A percentile compares a stretch with the other conserved stretches of the same genome.
Conservation (phyloP, 805 yeast genomes). For the Brettanomyces anomalus region DNA sequence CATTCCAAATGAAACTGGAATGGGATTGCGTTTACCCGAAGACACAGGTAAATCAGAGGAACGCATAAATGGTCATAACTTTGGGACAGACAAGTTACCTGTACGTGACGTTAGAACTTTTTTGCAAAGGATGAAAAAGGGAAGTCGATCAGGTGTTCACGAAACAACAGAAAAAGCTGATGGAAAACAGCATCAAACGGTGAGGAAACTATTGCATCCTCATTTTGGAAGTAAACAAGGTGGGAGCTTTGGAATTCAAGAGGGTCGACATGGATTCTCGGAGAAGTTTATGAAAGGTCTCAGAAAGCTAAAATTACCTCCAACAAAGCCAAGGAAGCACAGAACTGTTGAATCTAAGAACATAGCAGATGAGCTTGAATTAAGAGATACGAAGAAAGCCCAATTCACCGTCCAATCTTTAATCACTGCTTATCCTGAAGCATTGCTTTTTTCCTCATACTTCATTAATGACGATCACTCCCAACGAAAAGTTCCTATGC, state of each 20-base stretch:
- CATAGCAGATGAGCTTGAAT: constrained; percentile 13
- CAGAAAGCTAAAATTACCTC: constrained; percentile 7
- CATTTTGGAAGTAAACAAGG: not conserved
- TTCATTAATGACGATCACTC: constrained; percentile 72
- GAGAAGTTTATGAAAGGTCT: constrained; percentile 13
- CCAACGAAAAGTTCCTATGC: constrained; percentile 70
- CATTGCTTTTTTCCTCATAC: constrained; percentile 64
- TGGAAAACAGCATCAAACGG: not conserved
- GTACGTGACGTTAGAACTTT: not conserved
- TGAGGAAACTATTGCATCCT: not conserved
- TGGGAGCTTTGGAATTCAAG: constrained; percentile 1
- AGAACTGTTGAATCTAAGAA: constrained; percentile 1
- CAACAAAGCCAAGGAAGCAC: constrained; percentile 8
- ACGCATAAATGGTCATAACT: not conserved
- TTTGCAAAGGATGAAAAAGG: not conserved
- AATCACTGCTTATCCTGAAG: constrained; percentile 62
- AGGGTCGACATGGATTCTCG: constrained; percentile 13
- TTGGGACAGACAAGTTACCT: not conserved
- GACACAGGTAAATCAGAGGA: constrained; percentile 2
- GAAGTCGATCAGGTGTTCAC: not conserved
- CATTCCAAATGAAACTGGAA: not conserved
- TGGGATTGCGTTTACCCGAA: not conserved
- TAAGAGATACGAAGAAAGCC: constrained; percentile 18
- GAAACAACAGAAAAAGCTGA: not conserved
- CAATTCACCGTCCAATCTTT: constrained; percentile 39